phyloP scores from a whole-genome alignment of 495 filamentous ascomycete species.

The Achaetomiella virescens region DNA sequence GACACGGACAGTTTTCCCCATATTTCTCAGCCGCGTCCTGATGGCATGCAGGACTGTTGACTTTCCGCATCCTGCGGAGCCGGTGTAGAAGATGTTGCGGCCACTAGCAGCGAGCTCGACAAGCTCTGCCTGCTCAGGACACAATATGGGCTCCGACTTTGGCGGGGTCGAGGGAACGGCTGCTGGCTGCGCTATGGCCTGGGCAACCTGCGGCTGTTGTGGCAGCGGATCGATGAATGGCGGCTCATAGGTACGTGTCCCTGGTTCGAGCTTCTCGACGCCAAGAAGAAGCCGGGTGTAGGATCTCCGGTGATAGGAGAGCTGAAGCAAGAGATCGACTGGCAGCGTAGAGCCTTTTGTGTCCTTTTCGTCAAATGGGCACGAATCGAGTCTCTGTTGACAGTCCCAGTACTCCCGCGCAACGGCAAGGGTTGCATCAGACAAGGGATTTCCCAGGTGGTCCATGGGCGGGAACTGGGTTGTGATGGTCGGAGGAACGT shows the following conservation, averaged over 20 bases:
- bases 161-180: not conserved
- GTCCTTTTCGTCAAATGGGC: not conserved
- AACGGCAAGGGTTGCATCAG: not conserved
- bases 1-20: constrained; percentile 39
- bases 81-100: constrained; percentile 56
- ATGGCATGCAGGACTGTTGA: constrained; percentile 50
- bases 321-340: not conserved
- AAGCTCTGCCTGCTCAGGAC: constrained; percentile 41
- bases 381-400: not conserved
- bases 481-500: not conserved
- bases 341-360: not conserved
- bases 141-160: constrained; percentile 24
- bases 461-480: not conserved
- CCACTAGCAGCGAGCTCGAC: constrained; percentile 44
- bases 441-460: not conserved
- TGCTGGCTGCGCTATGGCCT: no score
- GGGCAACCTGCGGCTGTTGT: not conserved
- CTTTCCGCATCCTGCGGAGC: constrained; percentile 56
- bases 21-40: constrained; percentile 28
- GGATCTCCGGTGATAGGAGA: not conserved
- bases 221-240: constrained; percentile 3
- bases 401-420: constrained; percentile 2
- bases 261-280: constrained; percentile 2
- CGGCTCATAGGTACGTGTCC: constrained; percentile 15
- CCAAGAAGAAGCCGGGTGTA: constrained; percentile 5